phyloP scores from a whole-genome alignment of 2,329 filamentous ascomycete genomes.

The Blastomyces emzantsi region DNA sequence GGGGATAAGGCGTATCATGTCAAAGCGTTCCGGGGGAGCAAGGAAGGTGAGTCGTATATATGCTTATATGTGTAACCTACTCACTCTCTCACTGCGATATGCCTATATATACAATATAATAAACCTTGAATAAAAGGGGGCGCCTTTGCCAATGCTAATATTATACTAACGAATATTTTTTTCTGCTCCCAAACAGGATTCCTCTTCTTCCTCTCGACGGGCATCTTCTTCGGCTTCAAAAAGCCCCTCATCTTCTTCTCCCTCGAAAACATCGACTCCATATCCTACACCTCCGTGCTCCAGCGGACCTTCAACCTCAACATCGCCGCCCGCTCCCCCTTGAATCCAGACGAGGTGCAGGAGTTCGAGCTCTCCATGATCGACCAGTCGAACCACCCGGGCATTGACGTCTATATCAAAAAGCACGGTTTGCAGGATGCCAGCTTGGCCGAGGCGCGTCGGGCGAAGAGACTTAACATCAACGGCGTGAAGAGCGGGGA shows the following conservation, averaged over 20 bases:
- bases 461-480: conserved; percentile 52
- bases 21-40: conserved; percentile 55
- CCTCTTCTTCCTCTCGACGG: conserved; percentile 53
- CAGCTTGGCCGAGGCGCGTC: conserved; percentile 50
- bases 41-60: conserved; percentile 45
- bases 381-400: conserved; percentile 53
- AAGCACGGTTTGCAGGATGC: conserved; percentile 54
- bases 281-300: conserved; percentile 56
- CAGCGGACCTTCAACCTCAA: conserved; percentile 59
- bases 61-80: background rate
- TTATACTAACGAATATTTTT: background rate
- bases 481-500: conserved; percentile 31
- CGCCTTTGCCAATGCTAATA: background rate
- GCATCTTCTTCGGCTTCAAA: conserved; percentile 57
- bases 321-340: conserved; percentile 37
- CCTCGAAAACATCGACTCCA: conserved; percentile 49
- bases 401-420: conserved; percentile 55
- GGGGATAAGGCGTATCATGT: conserved; percentile 55
- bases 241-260: conserved; percentile 56
- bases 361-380: conserved; percentile 59
- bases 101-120: background rate
- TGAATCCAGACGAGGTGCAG: conserved; percentile 34
- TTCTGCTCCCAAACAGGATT: conserved; percentile 39
- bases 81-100: too few species aligned
- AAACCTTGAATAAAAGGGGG: background rate